These are phyloP conservation scores for Aspergillus sojae DNA, from an alignment of 2,329 filamentous ascomycete genomes.

Conservation along the genomic window DNA sequence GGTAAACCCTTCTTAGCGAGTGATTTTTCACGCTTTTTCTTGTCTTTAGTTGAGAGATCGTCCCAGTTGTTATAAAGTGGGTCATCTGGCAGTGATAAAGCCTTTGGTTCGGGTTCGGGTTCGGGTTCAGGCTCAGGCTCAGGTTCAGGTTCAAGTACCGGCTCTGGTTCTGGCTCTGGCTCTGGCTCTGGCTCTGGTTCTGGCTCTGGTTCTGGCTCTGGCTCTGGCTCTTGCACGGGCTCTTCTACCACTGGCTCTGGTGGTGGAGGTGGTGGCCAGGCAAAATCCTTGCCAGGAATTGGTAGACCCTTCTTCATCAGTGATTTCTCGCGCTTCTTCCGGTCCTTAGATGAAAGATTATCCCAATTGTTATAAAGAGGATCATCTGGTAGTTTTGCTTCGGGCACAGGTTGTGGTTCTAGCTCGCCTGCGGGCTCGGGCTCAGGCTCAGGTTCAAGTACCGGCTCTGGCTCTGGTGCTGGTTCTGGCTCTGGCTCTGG, in stretches of 20 bases:
- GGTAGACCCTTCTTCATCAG: conserved; percentile 31
- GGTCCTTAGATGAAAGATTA: conserved; percentile 43
- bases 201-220: not conserved
- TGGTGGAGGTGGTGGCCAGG: conserved; percentile 24
- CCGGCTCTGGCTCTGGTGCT: conserved; percentile 20
- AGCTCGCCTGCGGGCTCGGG: conserved; percentile 30
- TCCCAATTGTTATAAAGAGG: conserved; percentile 40
- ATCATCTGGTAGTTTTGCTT: conserved; percentile 36
- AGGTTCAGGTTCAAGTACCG: conserved; percentile 33
- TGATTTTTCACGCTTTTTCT: conserved; percentile 23
- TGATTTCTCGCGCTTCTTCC: conserved; percentile 47
- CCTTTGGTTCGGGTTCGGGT: conserved; percentile 19
- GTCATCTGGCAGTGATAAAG: too few relatives aligned
- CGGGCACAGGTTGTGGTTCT: conserved; percentile 26
- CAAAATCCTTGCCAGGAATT: conserved; percentile 33
- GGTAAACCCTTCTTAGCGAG: conserved; percentile 22
- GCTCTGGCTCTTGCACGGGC: conserved; percentile 25
- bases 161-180: conserved; percentile 20
- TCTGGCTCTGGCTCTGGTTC: too few relatives aligned
- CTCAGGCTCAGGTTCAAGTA: conserved; percentile 34
- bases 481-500: conserved; percentile 24
- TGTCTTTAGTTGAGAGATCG: conserved; percentile 18
- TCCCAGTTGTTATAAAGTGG: too few relatives aligned
- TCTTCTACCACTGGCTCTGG: conserved; percentile 25
- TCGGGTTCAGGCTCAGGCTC: conserved; percentile 27